Base-by-base conservation (phyloP, 805 yeast species). In the Ogataea nonfermentans region DNA sequence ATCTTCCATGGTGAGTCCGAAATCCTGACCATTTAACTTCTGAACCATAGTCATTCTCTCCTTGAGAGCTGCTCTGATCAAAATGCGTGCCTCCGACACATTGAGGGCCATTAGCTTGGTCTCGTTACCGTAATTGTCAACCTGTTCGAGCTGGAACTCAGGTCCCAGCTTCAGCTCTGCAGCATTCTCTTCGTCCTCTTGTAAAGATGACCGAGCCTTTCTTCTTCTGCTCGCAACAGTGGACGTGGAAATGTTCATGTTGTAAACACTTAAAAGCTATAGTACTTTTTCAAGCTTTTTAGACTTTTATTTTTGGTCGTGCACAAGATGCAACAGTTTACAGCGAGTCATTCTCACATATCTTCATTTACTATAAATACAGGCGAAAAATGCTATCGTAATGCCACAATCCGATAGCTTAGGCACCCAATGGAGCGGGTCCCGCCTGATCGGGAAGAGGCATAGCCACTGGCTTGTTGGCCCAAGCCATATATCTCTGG, bases 181-280 rank as follows among this genome's bases (percentile, higher is more conserved):
- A 0, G 98, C 95, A 56, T 93, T 95, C 58, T 91, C 98, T 56
- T 90, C 97, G 48, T 86, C 95, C 43, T 81, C 90, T 43, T 79
- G 81, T 55, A 67, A 79, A 46, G 63, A 71, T 19, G 74, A 71
- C 48, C 71, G 71, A 42, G 70, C 75, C 36, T 81, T 77, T 63
- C 95, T 78, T 67, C 95, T 80, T 59, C 88, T 77, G 31, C 84
- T 85, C 19, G 90, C 91, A 35, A 87, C 75, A 4, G 96, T 85
- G 36, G 95, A 85, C 26, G 95, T 86, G 25, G 95, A 84, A 27
- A 87, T 80, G 62, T 89, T 89, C 96, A 89, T 88, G 13, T 19
- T 57, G 16, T 28, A 33, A 23, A 29, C 8, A 26, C 22, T 19
- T 8, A 10, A 10, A 26, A 10, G 26, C 26, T 22, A 12, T 4